A percentile compares a stretch with the other conserved stretches of the same genome.
phyloP scores from a whole-genome alignment of 1,284 basidiomycete genomes.

The Vanrija humicola region DNA sequence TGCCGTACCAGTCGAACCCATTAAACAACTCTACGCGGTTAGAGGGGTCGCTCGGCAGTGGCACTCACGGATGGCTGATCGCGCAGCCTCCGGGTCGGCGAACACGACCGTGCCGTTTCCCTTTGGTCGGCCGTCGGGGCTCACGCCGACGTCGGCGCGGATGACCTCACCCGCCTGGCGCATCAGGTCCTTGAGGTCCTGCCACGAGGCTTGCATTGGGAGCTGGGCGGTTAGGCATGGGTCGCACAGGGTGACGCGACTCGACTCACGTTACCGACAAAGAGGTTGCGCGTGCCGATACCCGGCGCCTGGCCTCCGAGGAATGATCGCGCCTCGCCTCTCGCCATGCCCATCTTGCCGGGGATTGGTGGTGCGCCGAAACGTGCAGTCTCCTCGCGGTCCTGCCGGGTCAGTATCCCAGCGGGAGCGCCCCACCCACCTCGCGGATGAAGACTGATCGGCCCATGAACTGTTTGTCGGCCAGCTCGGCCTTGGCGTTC shows the following conservation, averaged over 20 bases:
- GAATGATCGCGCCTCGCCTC: constrained; percentile 66
- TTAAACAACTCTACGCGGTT: constrained; percentile 74
- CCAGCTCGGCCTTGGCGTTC: constrained; percentile 77
- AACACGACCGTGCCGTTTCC: constrained; percentile 94
- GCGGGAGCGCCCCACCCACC: constrained; percentile 52
- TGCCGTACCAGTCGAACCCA: constrained; percentile 90
- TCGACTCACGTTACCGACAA: constrained; percentile 76
- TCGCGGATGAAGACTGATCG: constrained; percentile 94
- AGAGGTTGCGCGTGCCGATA: constrained; percentile 65
- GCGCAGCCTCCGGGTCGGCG: constrained; percentile 82
- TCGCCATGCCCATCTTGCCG: constrained; percentile 86
- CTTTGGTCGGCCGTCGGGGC: constrained; percentile 85
- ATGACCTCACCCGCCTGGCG: constrained; percentile 89
- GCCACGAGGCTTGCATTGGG: constrained; percentile 94
- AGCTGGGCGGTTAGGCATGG: constrained; percentile 55
- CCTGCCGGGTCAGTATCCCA: constrained; percentile 55
- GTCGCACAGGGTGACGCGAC: constrained; percentile 29
- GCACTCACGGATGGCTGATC: constrained; percentile 76
- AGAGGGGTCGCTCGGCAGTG: constrained; percentile 2
- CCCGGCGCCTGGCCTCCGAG: constrained; percentile 54
- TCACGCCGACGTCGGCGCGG: constrained; percentile 89
- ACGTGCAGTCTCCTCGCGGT: constrained; percentile 90
- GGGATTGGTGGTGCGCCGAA: constrained; percentile 90
- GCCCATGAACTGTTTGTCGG: constrained; percentile 81
- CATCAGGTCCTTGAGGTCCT: constrained; percentile 97